Percentiles rank a stretch among this genome's conserved stretches.
Conservation (phyloP, 2,329 filamentous ascomycete genomes). For the Ophiosphaerella herpotricha region DNA sequence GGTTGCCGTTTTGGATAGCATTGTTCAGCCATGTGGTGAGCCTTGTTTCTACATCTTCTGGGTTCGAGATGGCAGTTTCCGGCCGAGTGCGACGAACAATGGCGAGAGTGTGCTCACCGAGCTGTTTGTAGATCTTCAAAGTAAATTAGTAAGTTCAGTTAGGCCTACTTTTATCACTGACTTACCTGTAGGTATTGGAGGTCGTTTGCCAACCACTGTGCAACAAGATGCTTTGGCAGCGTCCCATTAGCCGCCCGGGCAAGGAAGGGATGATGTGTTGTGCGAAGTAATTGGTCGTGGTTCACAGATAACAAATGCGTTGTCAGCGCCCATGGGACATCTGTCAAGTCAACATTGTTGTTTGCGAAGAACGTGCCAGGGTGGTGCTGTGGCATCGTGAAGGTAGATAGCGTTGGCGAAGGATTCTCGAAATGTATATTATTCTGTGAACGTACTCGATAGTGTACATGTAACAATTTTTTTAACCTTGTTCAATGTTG, state of each 20-base stretch:
- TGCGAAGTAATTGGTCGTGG: slow-evolving; percentile 32
- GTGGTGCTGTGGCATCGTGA: slow-evolving; percentile 17
- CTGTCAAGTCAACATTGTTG: slow-evolving; percentile 20
- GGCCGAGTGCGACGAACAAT: slow-evolving; percentile 15
- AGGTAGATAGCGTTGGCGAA: slow-evolving; percentile 14
- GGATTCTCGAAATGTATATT: slow-evolving; percentile 16
- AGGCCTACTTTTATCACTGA: no score
- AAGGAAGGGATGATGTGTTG: slow-evolving; percentile 39
- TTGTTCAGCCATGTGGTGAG: slow-evolving; percentile 38
- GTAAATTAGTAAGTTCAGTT: no score
- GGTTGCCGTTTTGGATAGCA: slow-evolving; percentile 37
- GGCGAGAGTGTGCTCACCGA: slow-evolving; percentile 12
- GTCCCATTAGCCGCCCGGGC: slow-evolving; percentile 33
- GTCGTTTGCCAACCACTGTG: slow-evolving; percentile 43
- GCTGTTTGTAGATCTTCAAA: slow-evolving; percentile 27
- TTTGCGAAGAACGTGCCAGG: slow-evolving; percentile 22
- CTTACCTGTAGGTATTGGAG: slow-evolving; percentile 28
- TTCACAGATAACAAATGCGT: slow-evolving; percentile 36
- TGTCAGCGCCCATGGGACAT: slow-evolving; percentile 34
- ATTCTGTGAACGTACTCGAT: slow-evolving; percentile 21
- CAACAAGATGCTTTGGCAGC: slow-evolving; percentile 36
- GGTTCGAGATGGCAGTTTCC: slow-evolving; percentile 16
- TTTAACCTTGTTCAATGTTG: no score
- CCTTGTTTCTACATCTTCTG: slow-evolving; percentile 24
- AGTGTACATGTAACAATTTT: slow-evolving; percentile 12